phyloP scores from a whole-genome alignment of 192 early-diverging fungal genomes.

The Lunasporangiospora selenospora region DNA sequence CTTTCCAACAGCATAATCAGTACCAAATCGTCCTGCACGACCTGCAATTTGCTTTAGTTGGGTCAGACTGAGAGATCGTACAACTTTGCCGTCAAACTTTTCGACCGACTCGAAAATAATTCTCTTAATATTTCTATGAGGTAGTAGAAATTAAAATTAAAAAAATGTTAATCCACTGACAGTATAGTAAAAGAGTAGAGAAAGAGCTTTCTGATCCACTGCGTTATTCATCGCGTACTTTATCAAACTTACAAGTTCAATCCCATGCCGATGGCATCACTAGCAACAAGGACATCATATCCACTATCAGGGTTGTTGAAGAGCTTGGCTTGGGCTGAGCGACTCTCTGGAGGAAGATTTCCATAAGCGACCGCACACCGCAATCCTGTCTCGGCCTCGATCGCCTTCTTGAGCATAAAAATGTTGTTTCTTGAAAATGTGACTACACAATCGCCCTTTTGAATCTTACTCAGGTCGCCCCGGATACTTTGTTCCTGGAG shows the following conservation, averaged over 20 bases:
- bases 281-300: conserved; percentile 89
- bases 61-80: conserved; percentile 65
- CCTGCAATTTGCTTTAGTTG: conserved; percentile 96
- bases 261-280: conserved; percentile 98
- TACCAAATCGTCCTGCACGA: conserved; percentile 86
- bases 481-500: conserved; percentile 63
- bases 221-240: background rate
- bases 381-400: conserved; percentile 77
- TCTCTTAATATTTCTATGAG: conserved; percentile 80
- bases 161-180: background rate
- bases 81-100: conserved; percentile 80
- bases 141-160: background rate
- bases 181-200: background rate
- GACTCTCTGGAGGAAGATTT: conserved; percentile 90
- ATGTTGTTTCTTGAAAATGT: conserved; percentile 86
- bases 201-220: background rate
- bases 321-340: conserved; percentile 83
- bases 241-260: conserved; percentile 75
- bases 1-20: conserved; percentile 65
- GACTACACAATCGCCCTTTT: conserved; percentile 88
- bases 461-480: conserved; percentile 63
- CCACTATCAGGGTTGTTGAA: conserved; percentile 87
- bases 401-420: conserved; percentile 76
- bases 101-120: conserved; percentile 80
- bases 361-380: conserved; percentile 94